phyloP scores from a whole-genome alignment of 2,329 filamentous ascomycete species.

The Dryadomyces sulphureus region DNA sequence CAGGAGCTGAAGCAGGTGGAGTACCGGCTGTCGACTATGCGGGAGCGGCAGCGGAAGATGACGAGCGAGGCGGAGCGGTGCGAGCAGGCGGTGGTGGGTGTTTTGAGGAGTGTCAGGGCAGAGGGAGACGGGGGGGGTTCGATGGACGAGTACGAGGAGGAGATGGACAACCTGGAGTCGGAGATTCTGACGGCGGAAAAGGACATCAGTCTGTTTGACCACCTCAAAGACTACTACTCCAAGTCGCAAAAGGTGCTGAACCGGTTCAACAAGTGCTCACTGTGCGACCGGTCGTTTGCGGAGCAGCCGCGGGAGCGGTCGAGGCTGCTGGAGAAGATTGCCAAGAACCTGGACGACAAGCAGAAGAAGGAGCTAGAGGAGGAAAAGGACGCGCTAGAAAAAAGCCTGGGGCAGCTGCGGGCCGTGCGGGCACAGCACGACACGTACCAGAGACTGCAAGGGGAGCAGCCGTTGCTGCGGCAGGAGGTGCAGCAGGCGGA shows the following conservation, averaged over 20 bases:
- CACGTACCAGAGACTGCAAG: slow-evolving; percentile 47
- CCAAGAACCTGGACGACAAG: slow-evolving; percentile 45
- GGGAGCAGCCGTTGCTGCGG: slow-evolving; percentile 56
- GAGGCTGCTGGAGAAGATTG: slow-evolving; percentile 52
- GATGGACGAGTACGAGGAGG: slow-evolving; percentile 39
- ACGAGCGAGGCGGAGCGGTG: slow-evolving; percentile 46
- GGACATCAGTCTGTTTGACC: slow-evolving; percentile 54
- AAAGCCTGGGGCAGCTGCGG: slow-evolving; percentile 43
- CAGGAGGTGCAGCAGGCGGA: slow-evolving; percentile 40
- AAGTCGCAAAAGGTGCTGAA: slow-evolving; percentile 52
- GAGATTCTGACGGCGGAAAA: slow-evolving; percentile 48
- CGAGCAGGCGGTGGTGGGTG: slow-evolving; percentile 38
- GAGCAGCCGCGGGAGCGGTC: slow-evolving; percentile 42
- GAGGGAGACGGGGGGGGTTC: slow-evolving; percentile 16
- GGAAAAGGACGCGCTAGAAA: slow-evolving; percentile 43
- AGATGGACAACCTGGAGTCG: slow-evolving; percentile 32
- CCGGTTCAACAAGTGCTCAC: slow-evolving; percentile 56
- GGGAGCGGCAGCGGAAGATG: slow-evolving; percentile 50
- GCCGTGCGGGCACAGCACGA: slow-evolving; percentile 57
- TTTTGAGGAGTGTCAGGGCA: slow-evolving; percentile 28
- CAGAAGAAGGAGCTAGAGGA: slow-evolving; percentile 39
- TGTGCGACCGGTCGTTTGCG: slow-evolving; percentile 59
- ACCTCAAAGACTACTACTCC: slow-evolving; percentile 56
- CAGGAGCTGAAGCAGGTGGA: slow-evolving; percentile 66
- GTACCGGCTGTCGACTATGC: slow-evolving; percentile 51